Percentiles rank a stretch among this genome's conserved stretches.
Evolutionary conservation across 139 green algal genomes (phyloP).

Genomic region (Desmodesmus armatus): DNA sequence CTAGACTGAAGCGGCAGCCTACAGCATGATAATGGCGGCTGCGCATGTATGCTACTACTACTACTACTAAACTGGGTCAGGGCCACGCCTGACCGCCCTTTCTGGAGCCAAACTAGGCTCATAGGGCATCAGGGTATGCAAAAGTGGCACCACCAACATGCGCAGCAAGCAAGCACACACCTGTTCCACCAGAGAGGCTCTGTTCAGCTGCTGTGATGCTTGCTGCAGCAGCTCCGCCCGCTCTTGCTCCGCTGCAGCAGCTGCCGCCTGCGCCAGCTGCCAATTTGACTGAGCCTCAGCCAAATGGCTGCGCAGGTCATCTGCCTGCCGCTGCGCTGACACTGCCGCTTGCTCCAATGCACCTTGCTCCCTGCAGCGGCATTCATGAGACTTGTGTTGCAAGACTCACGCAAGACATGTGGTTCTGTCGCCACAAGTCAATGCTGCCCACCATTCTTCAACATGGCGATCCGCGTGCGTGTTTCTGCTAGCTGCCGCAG

Average conservation of each 20-base stretch:
- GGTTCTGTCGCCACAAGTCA: no score
- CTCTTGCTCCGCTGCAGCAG: slow-evolving; percentile 9
- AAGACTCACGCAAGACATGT: no score
- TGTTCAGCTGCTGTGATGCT: slow-evolving; percentile 29
- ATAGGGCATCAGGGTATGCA: neutral
- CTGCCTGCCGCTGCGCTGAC: slow-evolving; percentile 22
- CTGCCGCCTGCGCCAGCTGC: neutral
- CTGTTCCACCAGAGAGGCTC: slow-evolving; percentile 8
- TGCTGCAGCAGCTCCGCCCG: slow-evolving; percentile 16
- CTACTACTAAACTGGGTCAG: neutral
- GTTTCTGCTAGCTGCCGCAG: neutral
- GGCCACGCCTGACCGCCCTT: no score
- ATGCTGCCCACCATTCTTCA: neutral
- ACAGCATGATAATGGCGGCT: neutral
- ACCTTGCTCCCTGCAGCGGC: slow-evolving; percentile 27
- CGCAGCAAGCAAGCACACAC: neutral
- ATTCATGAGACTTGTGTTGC: no score
- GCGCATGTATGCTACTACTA: neutral
- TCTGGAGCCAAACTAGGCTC: no score
- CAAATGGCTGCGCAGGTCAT: neutral
- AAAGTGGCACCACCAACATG: neutral
- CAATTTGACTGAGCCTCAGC: slow-evolving; percentile 15
- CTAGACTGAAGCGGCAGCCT: no score
- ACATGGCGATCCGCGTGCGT: neutral
- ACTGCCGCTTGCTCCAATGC: slow-evolving; percentile 28